Base-by-base conservation (phyloP, 2,329 filamentous ascomycete genomes). In the Hypoxylon sp. region DNA sequence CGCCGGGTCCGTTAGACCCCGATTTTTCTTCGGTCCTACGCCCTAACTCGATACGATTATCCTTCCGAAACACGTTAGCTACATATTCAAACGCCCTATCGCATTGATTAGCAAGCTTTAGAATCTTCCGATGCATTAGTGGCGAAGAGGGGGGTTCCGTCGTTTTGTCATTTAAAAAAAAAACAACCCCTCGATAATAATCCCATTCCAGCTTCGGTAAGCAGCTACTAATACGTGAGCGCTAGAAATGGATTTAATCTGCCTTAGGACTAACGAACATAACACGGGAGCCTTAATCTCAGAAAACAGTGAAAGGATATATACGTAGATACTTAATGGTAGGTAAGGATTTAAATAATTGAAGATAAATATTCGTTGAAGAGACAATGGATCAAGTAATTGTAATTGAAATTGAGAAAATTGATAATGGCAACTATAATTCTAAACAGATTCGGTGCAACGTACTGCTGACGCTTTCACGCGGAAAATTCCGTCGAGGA, bases 1-100 rank as follows among this genome's bases (percentile, higher is more conserved):
- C 50, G 52, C 54, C 58, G 67, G 67, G 50, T 39, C 59, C 65
- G 56, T 59, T 42, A 33, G 47, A 46, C 46, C 55, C 67, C 67
- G 58, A 65, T 22, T 58, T 61, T 65, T 55, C 46, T 55, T 68
- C 61, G 65, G 62, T 22, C 47, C 48, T 62, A 48, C 17, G 42
- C 44, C 31, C 29, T 47, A 56, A 31, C 39, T 56, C 54, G 39
- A 31, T n/a, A 26, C 46, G 24, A 29, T 33, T 11, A 29, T 17
- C 33, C 31, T 8, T 53, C 39, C 52, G 35, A 54, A 42, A 54
- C 37, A 42, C 52, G 35, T 39, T 54, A 39, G 35, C n/a, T 33
- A 55, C 37, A 17, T 46, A 55, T 11, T 24, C 26, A 44, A 22
- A 44, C 39, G 39, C 39, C 39, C 14, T 44, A 44, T 44, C 39